Base-by-base conservation (phyloP, 139 green algal species). In the Ulvella scutata region DNA sequence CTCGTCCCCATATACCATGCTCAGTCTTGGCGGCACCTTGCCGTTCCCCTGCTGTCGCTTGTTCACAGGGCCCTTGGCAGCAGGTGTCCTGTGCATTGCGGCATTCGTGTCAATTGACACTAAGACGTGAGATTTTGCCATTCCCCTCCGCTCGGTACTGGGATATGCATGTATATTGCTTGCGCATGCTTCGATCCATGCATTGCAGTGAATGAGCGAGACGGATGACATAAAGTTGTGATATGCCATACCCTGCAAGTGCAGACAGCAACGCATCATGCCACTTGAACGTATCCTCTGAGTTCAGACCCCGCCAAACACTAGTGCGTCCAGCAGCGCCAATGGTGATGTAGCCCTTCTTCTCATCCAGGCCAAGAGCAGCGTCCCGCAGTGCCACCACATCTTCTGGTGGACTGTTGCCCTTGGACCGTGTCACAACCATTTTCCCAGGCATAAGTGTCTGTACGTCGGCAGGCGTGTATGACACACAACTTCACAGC, bases 401-500 rank as follows among this genome's bases (percentile, higher is more conserved):
- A 67, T 67, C 51, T 36, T 67, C 51, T 67, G 51, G 51, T 0
- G 51, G 13, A 36, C n/a, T 10, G 33, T 67, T 67, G 1, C 51
- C 51, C 33, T 67, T 67, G 20, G n/a, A 36, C 33, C 51, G 31
- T 67, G 51, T 26, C 17, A 67, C n/a, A 9, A 67, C 51, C 51
- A 67, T 67, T 67, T 67, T 67, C 17, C 51, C 51, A 34, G 51
- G 51, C 51, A 67, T 67, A 6, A 67, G 51, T 36, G 51, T 67
- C 51, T 67, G 1, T 26, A 67, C 0, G 17, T 17, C 40, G 40
- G 51, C 51, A 67, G 51, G 9, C 33, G 0, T 29, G 31, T 23
- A 26, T 29, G 13, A 29, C 20, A n/a, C 13, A 26, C 40, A 17
- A 17, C 13, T 59, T 26, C 17, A 59, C 13, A 17, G 40, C 40